Base-by-base conservation (phyloP, 176 grass and related monocot genomes). In the Eragrostis nindensis region DNA sequence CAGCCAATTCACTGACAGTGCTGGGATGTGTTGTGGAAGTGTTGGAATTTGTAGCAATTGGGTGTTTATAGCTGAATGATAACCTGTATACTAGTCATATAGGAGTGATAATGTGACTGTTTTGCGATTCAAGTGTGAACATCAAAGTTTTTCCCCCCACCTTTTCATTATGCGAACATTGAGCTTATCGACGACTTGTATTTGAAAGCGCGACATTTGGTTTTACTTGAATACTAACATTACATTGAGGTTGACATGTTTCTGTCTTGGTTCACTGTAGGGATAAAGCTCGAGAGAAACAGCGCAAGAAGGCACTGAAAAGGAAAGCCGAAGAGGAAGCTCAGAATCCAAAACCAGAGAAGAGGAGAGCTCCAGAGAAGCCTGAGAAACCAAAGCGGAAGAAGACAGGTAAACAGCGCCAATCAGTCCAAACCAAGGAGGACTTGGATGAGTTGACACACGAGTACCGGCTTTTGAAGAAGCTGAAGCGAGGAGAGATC, bases 231-330 rank as follows among this genome's bases (percentile, higher is more conserved):
- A n/a, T n/a, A n/a, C n/a, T n/a, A n/a, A n/a, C n/a, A n/a, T n/a
- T n/a, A n/a, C n/a, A n/a, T n/a, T n/a, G n/a, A 17, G 9, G 0
- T 60, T 55, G 52, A 73, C 22, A 76, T 44, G 45, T 46, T 73
- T 53, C 6, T 77, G 14, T 66, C 1, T 36, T 82, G 75, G 5
- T 68, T 80, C 12, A 56, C 45, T 60, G 25, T 73, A 99, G 92
- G 75, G 93, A 93, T 71, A 99, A 93, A 93, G 80, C 76, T 60
- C 83, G 90, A 62, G 96, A 99, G 76, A 99, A 88, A 62, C 92
- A 95, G 66, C 87, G 93, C 19, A 83, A 93, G 48, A 95, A 93
- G 76, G 74, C 78, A 21, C 60, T 95, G 82, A 90, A 95, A 87
- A 93, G 60, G 32, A 99, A 93, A 76, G 86, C 94, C 48, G 77